Evolutionary conservation across 2,329 filamentous ascomycete genomes (phyloP).

Genomic region (Diplodia mutila): DNA sequence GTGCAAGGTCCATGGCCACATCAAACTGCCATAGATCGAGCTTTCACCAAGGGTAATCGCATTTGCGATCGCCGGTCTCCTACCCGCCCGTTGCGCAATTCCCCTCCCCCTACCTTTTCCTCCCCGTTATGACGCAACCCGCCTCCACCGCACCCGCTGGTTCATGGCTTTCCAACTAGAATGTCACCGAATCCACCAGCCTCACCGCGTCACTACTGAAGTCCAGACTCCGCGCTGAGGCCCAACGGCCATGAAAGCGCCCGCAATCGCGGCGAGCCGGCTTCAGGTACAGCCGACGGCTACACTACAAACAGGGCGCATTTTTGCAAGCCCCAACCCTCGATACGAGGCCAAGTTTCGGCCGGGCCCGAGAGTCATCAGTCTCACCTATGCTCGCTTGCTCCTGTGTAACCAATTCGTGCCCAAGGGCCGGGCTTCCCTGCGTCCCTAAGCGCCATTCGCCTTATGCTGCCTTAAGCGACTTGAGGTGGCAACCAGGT

Average conservation of each 20-base stretch:
- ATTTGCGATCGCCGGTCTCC: neutral
- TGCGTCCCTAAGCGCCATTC: neutral
- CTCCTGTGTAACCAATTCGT: neutral
- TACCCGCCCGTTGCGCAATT: conserved; percentile 1
- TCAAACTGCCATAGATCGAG: conserved; percentile 19
- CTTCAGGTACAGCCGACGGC: neutral
- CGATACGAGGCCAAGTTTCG: neutral
- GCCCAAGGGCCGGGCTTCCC: neutral
- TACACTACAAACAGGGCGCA: neutral
- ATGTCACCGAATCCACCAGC: neutral
- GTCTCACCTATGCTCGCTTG: too few relatives aligned
- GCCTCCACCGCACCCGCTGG: neutral
- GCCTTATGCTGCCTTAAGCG: neutral
- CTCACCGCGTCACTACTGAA: neutral
- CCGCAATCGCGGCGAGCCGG: neutral
- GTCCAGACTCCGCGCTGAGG: neutral
- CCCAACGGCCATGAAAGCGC: neutral
- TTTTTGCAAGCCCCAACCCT: neutral
- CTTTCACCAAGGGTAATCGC: conserved; percentile 21
- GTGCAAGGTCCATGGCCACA: conserved; percentile 1
- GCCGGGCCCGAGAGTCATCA: neutral
- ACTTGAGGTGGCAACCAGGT: neutral
- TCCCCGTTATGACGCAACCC: conserved; percentile 10
- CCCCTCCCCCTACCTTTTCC: neutral
- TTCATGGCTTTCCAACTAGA: neutral